Evolutionary conservation across 176 grass and related monocot genomes (phyloP).

Genomic region (Oryza longistaminata): DNA sequence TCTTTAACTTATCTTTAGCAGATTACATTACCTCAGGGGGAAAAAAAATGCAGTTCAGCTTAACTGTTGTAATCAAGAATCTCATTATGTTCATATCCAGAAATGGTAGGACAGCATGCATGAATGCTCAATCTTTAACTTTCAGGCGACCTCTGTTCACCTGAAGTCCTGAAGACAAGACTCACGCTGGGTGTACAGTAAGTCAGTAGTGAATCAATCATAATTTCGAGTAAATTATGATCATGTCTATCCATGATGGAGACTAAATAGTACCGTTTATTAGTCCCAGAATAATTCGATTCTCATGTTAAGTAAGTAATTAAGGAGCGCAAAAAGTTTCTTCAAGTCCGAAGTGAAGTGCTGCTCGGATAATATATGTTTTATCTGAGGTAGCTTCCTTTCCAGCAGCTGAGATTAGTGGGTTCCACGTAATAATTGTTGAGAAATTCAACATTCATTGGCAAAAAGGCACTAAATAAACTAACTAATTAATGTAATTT

Average conservation of each 20-base stretch:
- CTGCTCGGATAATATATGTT: constrained; percentile 18
- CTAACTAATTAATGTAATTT: neutral
- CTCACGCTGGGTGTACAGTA: neutral
- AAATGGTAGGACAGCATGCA: neutral
- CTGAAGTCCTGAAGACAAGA: neutral
- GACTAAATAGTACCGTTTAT: constrained; percentile 7
- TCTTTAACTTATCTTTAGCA: neutral
- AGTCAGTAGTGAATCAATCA: neutral
- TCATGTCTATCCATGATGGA: neutral
- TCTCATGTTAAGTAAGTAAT: neutral
- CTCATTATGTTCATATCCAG: constrained; percentile 11
- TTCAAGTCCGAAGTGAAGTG: constrained; percentile 25
- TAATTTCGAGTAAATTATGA: neutral
- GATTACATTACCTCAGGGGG: neutral
- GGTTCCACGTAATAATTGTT: neutral
- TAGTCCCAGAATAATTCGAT: constrained; percentile 26
- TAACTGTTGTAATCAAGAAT: constrained; percentile 10
- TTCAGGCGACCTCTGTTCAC: neutral
- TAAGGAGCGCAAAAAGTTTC: neutral
- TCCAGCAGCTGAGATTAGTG: neutral
- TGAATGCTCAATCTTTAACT: neutral
- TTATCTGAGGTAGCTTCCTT: constrained; percentile 27
- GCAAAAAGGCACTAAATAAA: neutral
- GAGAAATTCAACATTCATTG: neutral
- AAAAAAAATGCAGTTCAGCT: neutral